Evolutionary conservation across 441 rosid genomes (phyloP), one percentile per base, ranked within the genome.

Genomic region (Gossypium davidsonii): DNA sequence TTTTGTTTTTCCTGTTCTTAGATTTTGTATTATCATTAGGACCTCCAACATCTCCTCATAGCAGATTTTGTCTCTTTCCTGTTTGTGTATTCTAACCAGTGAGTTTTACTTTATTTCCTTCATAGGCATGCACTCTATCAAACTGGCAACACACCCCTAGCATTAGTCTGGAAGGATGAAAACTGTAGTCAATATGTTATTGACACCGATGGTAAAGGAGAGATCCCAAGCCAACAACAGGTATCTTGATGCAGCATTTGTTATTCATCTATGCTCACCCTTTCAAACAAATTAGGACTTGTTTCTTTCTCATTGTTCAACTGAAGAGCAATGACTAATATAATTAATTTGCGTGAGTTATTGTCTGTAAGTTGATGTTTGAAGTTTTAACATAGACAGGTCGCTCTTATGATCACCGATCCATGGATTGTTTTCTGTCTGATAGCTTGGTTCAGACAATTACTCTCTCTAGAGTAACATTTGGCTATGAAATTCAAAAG

Each of bases 151-250:
- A 93, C 98, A 48, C 99, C 98, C 28, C 83, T 95, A 18, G 91
- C 88, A 57, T 82, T 95, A 80, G 92, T 93, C 26, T 95, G 99
- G 99, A 95, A 95, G 81, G 99, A 95, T 75, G 96, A 87, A 77
- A 87, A 83, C 25, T 95, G 97, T 76, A 93, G 98, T 81, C 95
- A 88, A 77, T 95, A 89, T 82, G 97, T 93, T 76, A 89, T 95
- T 51, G 99, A 95, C 83, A 93, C 99, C 3, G 99, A 95, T 60
- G 85, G 81, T 81, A 88, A 90, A 76, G 99, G 99, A 56, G 83
- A 91, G 75, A 77, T 93, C 77, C 94, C 85, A 20, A 84, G 75
- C 74, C 87, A 89, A 74, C 99, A 95, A 73, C 93, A 82, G 92
- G 98, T 91, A 78, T 64, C 70, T 79, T 55, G 39, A 72, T 21